Evolutionary conservation across 2,329 filamentous ascomycete genomes (phyloP).

Genomic region (Beauveria pseudobassiana): DNA sequence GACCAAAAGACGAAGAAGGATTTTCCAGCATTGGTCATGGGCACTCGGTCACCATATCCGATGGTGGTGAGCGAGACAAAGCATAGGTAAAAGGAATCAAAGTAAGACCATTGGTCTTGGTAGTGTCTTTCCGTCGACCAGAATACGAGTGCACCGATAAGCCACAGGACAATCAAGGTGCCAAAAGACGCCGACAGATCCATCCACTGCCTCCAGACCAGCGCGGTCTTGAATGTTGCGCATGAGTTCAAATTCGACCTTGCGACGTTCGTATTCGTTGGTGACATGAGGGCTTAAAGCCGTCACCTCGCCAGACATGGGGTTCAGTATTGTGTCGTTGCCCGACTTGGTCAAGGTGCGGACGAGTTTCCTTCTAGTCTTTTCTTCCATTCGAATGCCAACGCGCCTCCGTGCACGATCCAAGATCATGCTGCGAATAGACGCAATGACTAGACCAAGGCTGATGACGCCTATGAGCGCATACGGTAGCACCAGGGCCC

Average conservation of each 20-base stretch:
- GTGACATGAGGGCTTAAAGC: slow-evolving; percentile 11
- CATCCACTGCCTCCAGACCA: slow-evolving; percentile 63
- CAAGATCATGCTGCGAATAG: slow-evolving; percentile 60
- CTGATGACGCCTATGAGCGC: slow-evolving; percentile 78
- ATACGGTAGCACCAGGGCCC: slow-evolving; percentile 73
- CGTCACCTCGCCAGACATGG: slow-evolving; percentile 27
- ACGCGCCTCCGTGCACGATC: slow-evolving; percentile 49
- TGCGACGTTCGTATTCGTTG: slow-evolving; percentile 52
- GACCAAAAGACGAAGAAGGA: slow-evolving; percentile 94
- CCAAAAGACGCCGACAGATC: slow-evolving; percentile 60
- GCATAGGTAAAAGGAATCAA: slow-evolving; percentile 75
- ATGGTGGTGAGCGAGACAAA: slow-evolving; percentile 80
- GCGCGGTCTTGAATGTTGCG: slow-evolving; percentile 61
- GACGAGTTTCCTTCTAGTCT: slow-evolving; percentile 44
- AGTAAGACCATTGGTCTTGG: slow-evolving; percentile 60
- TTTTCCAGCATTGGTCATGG: slow-evolving; percentile 68
- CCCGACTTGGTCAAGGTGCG: slow-evolving; percentile 37
- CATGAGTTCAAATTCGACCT: slow-evolving; percentile 72
- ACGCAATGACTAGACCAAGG: slow-evolving; percentile 74
- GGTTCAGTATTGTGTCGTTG: slow-evolving; percentile 40
- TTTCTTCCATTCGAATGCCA: slow-evolving; percentile 52
- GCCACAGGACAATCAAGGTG: slow-evolving; percentile 70
- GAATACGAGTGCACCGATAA: slow-evolving; percentile 72
- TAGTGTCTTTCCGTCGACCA: slow-evolving; percentile 42
- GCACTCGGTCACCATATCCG: slow-evolving; percentile 76